Evolutionary conservation across 495 filamentous ascomycete genomes (phyloP).

Genomic region (Penicillium malachiteum): DNA sequence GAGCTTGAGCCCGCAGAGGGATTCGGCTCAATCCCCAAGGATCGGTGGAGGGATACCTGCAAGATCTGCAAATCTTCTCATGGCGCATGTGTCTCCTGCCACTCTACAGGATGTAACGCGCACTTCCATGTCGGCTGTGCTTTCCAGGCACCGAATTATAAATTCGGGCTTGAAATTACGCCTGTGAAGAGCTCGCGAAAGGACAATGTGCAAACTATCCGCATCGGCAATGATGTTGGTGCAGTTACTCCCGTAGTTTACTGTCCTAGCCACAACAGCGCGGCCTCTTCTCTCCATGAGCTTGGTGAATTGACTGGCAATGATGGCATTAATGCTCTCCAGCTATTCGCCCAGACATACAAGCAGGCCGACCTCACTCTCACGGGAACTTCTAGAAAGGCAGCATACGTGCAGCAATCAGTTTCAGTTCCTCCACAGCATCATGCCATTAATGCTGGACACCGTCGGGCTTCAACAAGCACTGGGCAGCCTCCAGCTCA

Average conservation of each 20-base stretch:
- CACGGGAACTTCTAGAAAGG: constrained; percentile 90
- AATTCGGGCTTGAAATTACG: constrained; percentile 84
- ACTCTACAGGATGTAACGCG: constrained; percentile 65
- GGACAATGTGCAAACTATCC: constrained; percentile 70
- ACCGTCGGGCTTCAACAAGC: constrained; percentile 41
- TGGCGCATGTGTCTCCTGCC: constrained; percentile 81
- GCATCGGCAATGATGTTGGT: constrained; percentile 74
- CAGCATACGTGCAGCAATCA: constrained; percentile 60
- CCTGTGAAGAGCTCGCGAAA: constrained; percentile 84
- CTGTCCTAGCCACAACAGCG: constrained; percentile 76
- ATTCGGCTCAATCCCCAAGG: constrained; percentile 70
- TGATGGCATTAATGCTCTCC: constrained; percentile 67
- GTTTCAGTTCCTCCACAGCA: constrained; percentile 34
- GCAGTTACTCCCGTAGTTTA: constrained; percentile 76
- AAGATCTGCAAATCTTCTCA: constrained; percentile 70
- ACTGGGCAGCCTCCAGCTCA: constrained; percentile 24
- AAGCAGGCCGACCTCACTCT: constrained; percentile 91
- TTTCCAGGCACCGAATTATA: constrained; percentile 69
- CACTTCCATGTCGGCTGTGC: constrained; percentile 90
- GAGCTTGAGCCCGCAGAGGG: constrained; percentile 83
- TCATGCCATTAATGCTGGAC: constrained; percentile 17
- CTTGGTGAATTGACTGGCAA: constrained; percentile 69
- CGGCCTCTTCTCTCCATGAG: constrained; percentile 68
- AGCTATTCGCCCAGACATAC: constrained; percentile 81
- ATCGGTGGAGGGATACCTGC: constrained; percentile 70